These are phyloP conservation scores for Luzula sylvatica DNA, from an alignment of 176 grass and related monocot genomes.

Conservation along the genomic window DNA sequence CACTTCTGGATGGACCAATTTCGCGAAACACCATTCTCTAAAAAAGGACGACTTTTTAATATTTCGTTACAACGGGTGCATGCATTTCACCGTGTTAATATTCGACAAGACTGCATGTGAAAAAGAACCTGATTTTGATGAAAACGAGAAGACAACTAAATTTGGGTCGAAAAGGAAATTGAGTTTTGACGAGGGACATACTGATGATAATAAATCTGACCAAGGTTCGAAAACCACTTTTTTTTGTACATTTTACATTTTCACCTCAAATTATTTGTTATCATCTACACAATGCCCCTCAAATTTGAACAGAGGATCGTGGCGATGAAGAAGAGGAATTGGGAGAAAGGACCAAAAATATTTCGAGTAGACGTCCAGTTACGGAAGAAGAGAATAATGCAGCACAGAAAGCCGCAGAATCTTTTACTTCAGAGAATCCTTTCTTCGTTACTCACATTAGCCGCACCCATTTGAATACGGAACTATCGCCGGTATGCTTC, in stretches of 20 bases:
- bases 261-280: too few relatives aligned
- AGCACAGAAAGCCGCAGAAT: slow-evolving; percentile 39
- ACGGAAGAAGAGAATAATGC: slow-evolving; percentile 41
- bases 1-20: slow-evolving; percentile 49
- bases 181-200: not conserved
- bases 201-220: too few relatives aligned
- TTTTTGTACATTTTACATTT: too few relatives aligned
- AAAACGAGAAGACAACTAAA: not conserved
- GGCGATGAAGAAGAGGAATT: not conserved
- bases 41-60: slow-evolving; percentile 60
- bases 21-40: slow-evolving; percentile 55
- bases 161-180: not conserved
- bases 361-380: slow-evolving; percentile 31
- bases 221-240: too few relatives aligned
- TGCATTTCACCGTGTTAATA: slow-evolving; percentile 48
- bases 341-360: not conserved
- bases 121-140: slow-evolving; percentile 17
- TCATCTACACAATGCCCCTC: too few relatives aligned
- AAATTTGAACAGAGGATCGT: too few relatives aligned
- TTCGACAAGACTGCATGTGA: slow-evolving; percentile 67
- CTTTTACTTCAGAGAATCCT: slow-evolving; percentile 62
- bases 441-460: slow-evolving; percentile 61
- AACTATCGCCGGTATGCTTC: too few relatives aligned
- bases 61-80: slow-evolving; percentile 49
- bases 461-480: slow-evolving; percentile 46